A percentile compares a stretch with the other conserved stretches of the same genome.
Conservation (phyloP, 78 protist species). For the Tieghemostelium lacteum region DNA sequence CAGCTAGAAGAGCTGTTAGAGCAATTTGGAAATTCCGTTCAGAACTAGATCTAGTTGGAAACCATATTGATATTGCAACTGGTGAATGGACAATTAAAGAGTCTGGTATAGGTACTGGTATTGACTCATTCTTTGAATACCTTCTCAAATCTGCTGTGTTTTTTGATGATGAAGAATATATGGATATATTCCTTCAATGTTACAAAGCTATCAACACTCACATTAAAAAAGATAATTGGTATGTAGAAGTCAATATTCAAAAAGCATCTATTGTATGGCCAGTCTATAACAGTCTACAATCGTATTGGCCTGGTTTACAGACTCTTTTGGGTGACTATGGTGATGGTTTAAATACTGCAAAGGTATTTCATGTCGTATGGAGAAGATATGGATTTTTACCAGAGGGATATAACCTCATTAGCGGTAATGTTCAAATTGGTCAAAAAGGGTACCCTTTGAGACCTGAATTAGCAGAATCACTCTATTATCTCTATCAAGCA, state of each 20-base stretch:
- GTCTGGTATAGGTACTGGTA: slow-evolving; percentile 89
- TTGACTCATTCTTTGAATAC: slow-evolving; percentile 95
- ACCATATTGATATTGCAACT: slow-evolving; percentile 84
- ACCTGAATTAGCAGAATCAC: slow-evolving; percentile 93
- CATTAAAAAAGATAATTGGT: slow-evolving; percentile 61
- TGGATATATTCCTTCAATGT: slow-evolving; percentile 39
- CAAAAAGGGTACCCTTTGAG: slow-evolving; percentile 88
- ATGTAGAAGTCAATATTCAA: slow-evolving; percentile 87
- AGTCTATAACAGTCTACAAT: slow-evolving; percentile 55
- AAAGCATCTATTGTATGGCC: slow-evolving; percentile 63
- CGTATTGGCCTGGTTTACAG: slow-evolving; percentile 94
- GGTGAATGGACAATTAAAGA: slow-evolving; percentile 91
- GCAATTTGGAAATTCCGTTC: slow-evolving; percentile 81
- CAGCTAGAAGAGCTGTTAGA: slow-evolving; percentile 70
- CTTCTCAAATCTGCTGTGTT: slow-evolving; percentile 83
- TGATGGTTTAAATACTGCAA: slow-evolving; percentile 19
- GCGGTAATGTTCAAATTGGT: slow-evolving; percentile 17
- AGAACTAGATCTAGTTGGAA: slow-evolving; percentile 85
- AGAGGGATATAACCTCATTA: slow-evolving; percentile 75
- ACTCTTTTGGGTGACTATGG: slow-evolving; percentile 34
- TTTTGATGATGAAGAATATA: slow-evolving; percentile 76
- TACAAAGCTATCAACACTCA: neutral
- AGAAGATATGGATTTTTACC: slow-evolving; percentile 86
- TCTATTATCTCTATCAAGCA: slow-evolving; percentile 82
- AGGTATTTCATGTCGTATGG: slow-evolving; percentile 80